Evolutionary conservation across 2,329 filamentous ascomycete species (phyloP), one percentile per base, ranked within the genome.

Genomic region (Colletotrichum echinochloae): DNA sequence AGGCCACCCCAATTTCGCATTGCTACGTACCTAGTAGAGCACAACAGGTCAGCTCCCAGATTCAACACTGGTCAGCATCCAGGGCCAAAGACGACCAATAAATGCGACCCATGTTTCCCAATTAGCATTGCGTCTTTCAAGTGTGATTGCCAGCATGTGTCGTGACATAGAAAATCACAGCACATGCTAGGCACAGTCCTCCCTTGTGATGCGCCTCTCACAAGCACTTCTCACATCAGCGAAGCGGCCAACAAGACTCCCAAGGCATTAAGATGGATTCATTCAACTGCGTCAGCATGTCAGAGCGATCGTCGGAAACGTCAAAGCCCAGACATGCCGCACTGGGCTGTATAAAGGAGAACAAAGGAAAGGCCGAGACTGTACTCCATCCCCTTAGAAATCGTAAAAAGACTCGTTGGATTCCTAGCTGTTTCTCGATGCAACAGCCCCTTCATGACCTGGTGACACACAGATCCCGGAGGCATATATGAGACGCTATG

Each of bases 401-500:
- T 76, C 76, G 71, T 74, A 73, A 76, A 72, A 61, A 73, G 70
- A 73, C 66, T 64, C 60, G 60, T 70, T 71, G 61, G 72, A 71
- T 72, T 73, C 72, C 72, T 73, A 66, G 72, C 65, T 66, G 62
- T 71, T 66, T 70, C 66, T 73, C 72, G 56, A 73, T 67, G 66
- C 72, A 72, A 65, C 61, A 64, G 52, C 63, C 69, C 65, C 65
- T 60, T 57, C 65, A 70, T 71, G 60, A 71, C 70, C 59, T 68
- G 68, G 72, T 70, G 72, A 72, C 70, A 60, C 72, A 72, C 69
- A 72, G 75, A 73, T 77, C 75, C 75, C 75, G 62, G 75, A n/a
- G 74, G 77, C 75, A 77, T 77, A 76, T 75, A 71, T 75, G 56
- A 73, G 76, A 78, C 76, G 75, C 76, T 77, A 73, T 77, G 75